Conservation (phyloP, 257 asterid genomes). For the Ilex asprella region DNA sequence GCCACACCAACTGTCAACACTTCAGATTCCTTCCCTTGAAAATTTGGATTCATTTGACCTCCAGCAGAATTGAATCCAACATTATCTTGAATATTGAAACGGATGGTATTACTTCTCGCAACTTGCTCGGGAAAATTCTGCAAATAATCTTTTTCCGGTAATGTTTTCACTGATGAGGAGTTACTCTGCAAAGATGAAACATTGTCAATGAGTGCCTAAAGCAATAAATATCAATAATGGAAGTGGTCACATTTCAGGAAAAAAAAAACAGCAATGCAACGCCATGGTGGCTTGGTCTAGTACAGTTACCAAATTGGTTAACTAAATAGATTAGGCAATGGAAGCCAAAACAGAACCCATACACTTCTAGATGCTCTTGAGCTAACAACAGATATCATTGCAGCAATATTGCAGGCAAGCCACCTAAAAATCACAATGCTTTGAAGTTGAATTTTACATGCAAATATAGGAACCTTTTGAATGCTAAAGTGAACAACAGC, state of each 20-base stretch:
- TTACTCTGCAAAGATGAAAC: constrained; percentile 37
- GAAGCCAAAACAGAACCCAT: background rate
- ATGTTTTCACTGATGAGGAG: constrained; percentile 25
- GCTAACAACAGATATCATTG: no score
- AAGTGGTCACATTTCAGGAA: background rate
- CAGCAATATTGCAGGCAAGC: background rate
- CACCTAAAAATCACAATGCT: background rate
- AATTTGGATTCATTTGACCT: constrained; percentile 24
- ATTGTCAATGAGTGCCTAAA: constrained; percentile 9
- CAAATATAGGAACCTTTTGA: background rate
- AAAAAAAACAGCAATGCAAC: background rate
- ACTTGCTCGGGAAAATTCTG: constrained; percentile 31
- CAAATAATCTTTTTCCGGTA: constrained; percentile 31
- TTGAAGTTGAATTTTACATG: background rate
- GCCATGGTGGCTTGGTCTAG: background rate
- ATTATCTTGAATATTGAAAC: constrained; percentile 26
- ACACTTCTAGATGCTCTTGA: no score
- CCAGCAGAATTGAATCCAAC: constrained; percentile 29
- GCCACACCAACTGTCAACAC: constrained; percentile 19
- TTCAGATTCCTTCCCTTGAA: constrained; percentile 35
- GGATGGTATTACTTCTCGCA: constrained; percentile 22
- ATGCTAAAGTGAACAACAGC: no score
- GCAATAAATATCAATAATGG: constrained; percentile 6
- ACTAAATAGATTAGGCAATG: background rate
- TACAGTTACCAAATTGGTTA: background rate